Evolutionary conservation across 345 rosid genomes (phyloP).

Genomic region (Psidium guajava): DNA sequence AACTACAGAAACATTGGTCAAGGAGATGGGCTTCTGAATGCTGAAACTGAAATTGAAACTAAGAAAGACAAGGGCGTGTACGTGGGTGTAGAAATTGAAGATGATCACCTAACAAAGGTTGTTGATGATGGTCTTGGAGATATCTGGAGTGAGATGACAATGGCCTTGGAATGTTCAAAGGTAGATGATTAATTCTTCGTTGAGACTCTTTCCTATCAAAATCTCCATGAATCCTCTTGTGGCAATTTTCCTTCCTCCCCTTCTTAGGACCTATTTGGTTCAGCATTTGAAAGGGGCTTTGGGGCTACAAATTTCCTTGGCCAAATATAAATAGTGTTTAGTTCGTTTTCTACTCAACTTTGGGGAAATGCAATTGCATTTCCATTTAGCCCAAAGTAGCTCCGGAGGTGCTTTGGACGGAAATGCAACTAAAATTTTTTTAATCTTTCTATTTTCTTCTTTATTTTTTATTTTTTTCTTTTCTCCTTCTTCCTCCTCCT

Average conservation of each 20-base stretch:
- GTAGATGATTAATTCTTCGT: constrained; percentile 14
- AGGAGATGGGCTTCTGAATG: background rate
- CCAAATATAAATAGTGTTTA: too few relatives aligned
- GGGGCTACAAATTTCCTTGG: too few relatives aligned
- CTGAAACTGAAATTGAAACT: constrained; percentile 5
- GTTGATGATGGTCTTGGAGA: constrained; percentile 66
- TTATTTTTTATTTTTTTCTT: too few relatives aligned
- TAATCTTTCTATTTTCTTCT: too few relatives aligned
- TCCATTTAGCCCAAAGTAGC: too few relatives aligned
- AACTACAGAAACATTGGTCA: background rate
- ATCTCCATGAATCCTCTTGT: background rate
- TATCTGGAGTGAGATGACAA: constrained; percentile 82
- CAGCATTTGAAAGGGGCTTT: too few relatives aligned
- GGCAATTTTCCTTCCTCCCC: background rate
- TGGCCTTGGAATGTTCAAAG: constrained; percentile 63
- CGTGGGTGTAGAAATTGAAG: constrained; percentile 48
- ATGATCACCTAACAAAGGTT: constrained; percentile 15
- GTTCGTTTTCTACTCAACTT: too few relatives aligned
- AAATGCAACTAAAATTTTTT: too few relatives aligned
- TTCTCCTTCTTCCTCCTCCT: too few relatives aligned
- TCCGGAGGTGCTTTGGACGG: too few relatives aligned
- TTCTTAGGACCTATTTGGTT: background rate
- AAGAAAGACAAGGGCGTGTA: constrained; percentile 51
- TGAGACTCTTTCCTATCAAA: background rate
- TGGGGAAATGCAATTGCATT: too few relatives aligned